Evolutionary conservation across 192 early-diverging fungal genomes (phyloP).

Genomic region (Backusella mclennaniae): DNA sequence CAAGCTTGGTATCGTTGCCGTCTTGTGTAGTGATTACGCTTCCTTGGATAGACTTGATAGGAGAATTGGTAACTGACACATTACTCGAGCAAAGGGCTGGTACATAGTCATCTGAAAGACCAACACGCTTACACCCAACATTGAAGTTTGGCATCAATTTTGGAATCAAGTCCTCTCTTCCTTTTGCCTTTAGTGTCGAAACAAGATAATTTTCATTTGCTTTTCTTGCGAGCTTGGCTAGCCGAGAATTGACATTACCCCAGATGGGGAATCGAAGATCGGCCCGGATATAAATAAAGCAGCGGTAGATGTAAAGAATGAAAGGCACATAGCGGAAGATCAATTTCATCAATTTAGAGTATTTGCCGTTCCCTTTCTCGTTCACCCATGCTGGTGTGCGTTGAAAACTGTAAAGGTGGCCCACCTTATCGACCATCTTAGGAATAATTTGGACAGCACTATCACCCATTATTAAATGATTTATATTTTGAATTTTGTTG

Average conservation of each 20-base stretch:
- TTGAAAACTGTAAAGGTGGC: slow-evolving; percentile 45
- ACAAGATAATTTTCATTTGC: slow-evolving; percentile 30
- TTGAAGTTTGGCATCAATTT: slow-evolving; percentile 36
- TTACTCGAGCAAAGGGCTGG: slow-evolving; percentile 12
- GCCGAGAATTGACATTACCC: slow-evolving; percentile 34
- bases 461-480: too few relatives aligned
- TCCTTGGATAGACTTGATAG: slow-evolving; percentile 28
- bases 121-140: slow-evolving; percentile 40
- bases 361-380: slow-evolving; percentile 31
- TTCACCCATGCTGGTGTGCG: slow-evolving; percentile 49
- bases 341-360: slow-evolving; percentile 29
- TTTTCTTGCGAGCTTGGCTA: slow-evolving; percentile 21
- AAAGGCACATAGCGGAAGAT: slow-evolving; percentile 42
- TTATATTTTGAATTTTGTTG: too few relatives aligned
- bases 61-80: slow-evolving; percentile 28
- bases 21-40: slow-evolving; percentile 30
- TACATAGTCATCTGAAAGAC: slow-evolving; percentile 24
- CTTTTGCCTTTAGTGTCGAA: slow-evolving; percentile 30
- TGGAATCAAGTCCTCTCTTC: slow-evolving; percentile 16
- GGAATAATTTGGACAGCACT: slow-evolving; percentile 55
- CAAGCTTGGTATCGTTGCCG: slow-evolving; percentile 35
- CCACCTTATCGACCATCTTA: slow-evolving; percentile 35
- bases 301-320: slow-evolving; percentile 13
- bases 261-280: slow-evolving; percentile 26
- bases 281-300: slow-evolving; percentile 1